These are phyloP conservation scores for Bolboschoenus planiculmis DNA, from an alignment of 176 grass and related monocot genomes.

Conservation along the genomic window DNA sequence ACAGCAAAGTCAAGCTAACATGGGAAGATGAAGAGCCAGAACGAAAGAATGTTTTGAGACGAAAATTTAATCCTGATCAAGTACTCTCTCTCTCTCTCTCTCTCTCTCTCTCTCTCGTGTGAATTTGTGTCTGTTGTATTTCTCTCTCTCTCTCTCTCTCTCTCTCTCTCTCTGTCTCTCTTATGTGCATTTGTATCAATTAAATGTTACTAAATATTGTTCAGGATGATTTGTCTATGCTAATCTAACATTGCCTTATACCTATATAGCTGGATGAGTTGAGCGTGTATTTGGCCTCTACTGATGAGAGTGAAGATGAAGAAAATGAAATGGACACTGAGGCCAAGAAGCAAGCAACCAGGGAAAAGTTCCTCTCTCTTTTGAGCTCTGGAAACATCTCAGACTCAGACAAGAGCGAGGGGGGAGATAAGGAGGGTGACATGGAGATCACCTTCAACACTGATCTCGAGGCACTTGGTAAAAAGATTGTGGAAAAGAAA, in stretches of 20 bases:
- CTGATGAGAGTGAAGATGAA: slow-evolving; percentile 54
- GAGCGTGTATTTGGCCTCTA: slow-evolving; percentile 54
- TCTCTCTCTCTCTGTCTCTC: neutral
- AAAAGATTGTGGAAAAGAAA: slow-evolving; percentile 61
- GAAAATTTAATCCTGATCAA: slow-evolving; percentile 75
- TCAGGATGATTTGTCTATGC: neutral
- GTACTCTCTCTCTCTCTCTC: slow-evolving; percentile 18
- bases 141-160: neutral
- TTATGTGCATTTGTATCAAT: neutral
- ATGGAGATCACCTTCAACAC: slow-evolving; percentile 92
- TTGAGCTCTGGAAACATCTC: slow-evolving; percentile 46
- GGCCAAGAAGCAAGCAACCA: slow-evolving; percentile 43
- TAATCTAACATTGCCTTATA: neutral
- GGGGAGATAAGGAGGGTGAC: slow-evolving; percentile 34
- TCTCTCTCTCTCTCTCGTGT: neutral
- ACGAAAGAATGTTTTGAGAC: slow-evolving; percentile 61
- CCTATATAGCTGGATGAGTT: slow-evolving; percentile 62
- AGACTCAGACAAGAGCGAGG: slow-evolving; percentile 41
- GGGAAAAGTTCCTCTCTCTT: slow-evolving; percentile 49
- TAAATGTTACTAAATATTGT: neutral
- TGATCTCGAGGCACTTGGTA: slow-evolving; percentile 71
- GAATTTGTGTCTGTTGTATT: neutral
- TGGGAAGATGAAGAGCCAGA: slow-evolving; percentile 91
- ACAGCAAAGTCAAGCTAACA: slow-evolving; percentile 70
- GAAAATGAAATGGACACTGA: slow-evolving; percentile 31